Evolutionary conservation across 2,329 filamentous ascomycete genomes (phyloP).

Genomic region (Hymenoscyphus albidus): DNA sequence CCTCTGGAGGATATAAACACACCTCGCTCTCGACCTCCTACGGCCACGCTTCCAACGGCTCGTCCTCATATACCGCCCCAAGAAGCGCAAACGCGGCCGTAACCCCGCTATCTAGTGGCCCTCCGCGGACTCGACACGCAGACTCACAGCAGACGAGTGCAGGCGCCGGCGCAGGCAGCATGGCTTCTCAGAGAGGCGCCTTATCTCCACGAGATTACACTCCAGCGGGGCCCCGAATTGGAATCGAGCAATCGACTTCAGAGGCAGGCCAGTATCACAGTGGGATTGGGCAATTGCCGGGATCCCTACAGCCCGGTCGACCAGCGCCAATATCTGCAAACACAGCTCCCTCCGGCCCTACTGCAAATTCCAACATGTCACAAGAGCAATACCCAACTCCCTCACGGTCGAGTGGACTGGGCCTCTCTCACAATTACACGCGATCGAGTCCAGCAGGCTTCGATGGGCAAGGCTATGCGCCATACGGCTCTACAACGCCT

Average conservation of each 20-base stretch:
- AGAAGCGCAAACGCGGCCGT: conserved; percentile 26
- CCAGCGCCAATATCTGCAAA: conserved; percentile 51
- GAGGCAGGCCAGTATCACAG: conserved; percentile 44
- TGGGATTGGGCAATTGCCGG: conserved; percentile 47
- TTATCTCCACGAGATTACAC: conserved; percentile 44
- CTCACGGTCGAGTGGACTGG: conserved; percentile 62
- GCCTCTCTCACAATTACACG: conserved; percentile 71
- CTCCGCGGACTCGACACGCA: conserved; percentile 47
- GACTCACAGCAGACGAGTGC: conserved; percentile 54
- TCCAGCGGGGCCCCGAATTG: conserved; percentile 50
- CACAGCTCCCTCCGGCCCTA: conserved; percentile 56
- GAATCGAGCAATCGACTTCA: conserved; percentile 54
- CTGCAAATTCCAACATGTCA: conserved; percentile 48
- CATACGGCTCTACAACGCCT: conserved; percentile 63
- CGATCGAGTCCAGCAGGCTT: conserved; percentile 72
- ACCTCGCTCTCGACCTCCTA: background rate
- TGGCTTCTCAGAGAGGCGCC: conserved; percentile 29
- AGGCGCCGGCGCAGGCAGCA: conserved; percentile 33
- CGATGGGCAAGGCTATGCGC: conserved; percentile 50
- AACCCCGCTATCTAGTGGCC: conserved; percentile 46
- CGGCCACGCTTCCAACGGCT: conserved; percentile 29
- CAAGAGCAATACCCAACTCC: conserved; percentile 59
- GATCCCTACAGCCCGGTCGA: conserved; percentile 57
- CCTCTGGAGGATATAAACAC: conserved; percentile 23
- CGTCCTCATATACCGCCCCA: conserved; percentile 22